These are phyloP conservation scores for Aureobasidium leucospermi DNA, from an alignment of 2,329 filamentous ascomycete genomes.

Conservation along the genomic window DNA sequence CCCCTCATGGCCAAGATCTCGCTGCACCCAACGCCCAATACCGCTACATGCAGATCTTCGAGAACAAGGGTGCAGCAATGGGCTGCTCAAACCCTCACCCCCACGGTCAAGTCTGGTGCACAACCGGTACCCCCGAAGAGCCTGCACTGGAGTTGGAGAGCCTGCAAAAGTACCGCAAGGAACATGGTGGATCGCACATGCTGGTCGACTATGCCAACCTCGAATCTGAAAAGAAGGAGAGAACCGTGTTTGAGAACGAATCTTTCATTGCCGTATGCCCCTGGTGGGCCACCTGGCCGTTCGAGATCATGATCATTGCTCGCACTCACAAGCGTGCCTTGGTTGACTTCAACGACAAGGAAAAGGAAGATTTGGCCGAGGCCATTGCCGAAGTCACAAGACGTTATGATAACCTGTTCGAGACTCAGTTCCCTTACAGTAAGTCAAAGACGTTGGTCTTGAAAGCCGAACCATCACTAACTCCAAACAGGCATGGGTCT, in stretches of 20 bases:
- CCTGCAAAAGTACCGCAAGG: conserved; percentile 66
- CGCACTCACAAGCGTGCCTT: conserved; percentile 78
- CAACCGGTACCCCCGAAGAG: conserved; percentile 84
- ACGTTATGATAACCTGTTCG: conserved; percentile 93
- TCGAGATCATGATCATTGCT: conserved; percentile 83
- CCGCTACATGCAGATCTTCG: conserved; percentile 98
- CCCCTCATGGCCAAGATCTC: conserved; percentile 37
- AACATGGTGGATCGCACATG: conserved; percentile 67
- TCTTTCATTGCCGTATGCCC: conserved; percentile 83
- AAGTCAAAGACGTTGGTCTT: conserved; percentile 27
- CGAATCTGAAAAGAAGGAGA: conserved; percentile 73
- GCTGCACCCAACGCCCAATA: conserved; percentile 65
- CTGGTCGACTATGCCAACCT: conserved; percentile 80
- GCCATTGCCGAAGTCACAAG: conserved; percentile 81
- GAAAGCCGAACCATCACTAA: background rate
- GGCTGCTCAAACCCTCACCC: conserved; percentile 98
- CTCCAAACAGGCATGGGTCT: conserved; percentile 66
- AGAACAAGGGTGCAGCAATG: conserved; percentile 98
- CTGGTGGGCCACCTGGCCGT: conserved; percentile 98
- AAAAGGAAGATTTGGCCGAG: conserved; percentile 70
- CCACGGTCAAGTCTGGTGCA: conserved; percentile 95
- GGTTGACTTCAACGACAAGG: conserved; percentile 67
- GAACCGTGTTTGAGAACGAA: conserved; percentile 81
- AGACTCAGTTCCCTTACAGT: conserved; percentile 95
- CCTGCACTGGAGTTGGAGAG: conserved; percentile 71